Evolutionary conservation across 495 filamentous ascomycete species (phyloP), one percentile per base, ranked within the genome.

Genomic region (Annulohypoxylon stygium): DNA sequence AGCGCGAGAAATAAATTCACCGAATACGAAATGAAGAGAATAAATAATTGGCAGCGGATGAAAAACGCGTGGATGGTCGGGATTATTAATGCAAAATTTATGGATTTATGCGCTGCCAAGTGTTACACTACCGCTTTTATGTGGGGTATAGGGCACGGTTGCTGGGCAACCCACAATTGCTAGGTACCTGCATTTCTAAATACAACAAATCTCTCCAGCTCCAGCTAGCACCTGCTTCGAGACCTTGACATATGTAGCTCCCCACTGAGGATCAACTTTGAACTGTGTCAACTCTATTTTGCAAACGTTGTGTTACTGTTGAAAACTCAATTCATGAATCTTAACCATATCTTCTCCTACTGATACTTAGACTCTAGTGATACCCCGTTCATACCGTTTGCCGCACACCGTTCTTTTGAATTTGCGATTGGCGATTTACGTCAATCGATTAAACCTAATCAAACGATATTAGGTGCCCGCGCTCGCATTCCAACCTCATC

Each of bases 191-290:
- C 63, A 67, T 61, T 16, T 34, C 62, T 67, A 67, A 63, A 70
- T 58, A 67, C 59, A 75, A 70, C 67, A 75, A 75, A 67, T 58
- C 51, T 70, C 71, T 74, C 63, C 30, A 30, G 30, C 5, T 6
- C 30, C 3, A 30, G 51, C 63, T 65, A 73, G 61, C 54, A 48
- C 39, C 58, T 54, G 62, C 50, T 64, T 70, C 54, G 47, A 65
- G 47, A 39, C 37, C 12, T 59, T 34, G 55, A 69, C 51, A 36
- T 58, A 23, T 23, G 20, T 23, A 65, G 60, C 65, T 62, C 65
- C 71, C 71, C 71, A 69, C 71, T 47, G 66, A 69, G 61, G 37
- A 73, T 65, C 55, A 61, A 71, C 51, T 70, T 10, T 43, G 18
- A 61, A 71, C 60, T 70, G 16, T 43, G 18, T 25, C 33, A 60